Base-by-base conservation (phyloP, 352 stramenopile species). In the Pythium aquatile region DNA sequence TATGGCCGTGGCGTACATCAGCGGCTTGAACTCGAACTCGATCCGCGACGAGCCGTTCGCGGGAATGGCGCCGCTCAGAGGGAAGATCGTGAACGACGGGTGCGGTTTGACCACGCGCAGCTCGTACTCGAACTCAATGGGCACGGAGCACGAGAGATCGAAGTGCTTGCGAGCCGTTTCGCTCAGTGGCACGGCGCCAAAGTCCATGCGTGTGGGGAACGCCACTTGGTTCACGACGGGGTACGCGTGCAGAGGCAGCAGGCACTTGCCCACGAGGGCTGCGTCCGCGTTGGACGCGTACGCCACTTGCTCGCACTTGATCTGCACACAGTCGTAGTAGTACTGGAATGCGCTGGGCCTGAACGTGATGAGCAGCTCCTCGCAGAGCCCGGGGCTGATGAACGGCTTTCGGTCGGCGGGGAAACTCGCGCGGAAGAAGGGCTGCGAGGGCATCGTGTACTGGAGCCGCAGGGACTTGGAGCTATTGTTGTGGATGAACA, bases 101-200 rank as follows among this genome's bases (percentile, higher is more conserved):
- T 97, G 86, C 9, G 82, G 58, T 49, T 87, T 79, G 11, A 73
- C 63, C 9, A 96, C 55, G 16, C 72, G 64, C 6, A 97, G 66
- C 68, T 90, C 82, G 55, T 84, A 97, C 72, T 96, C 88, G 53
- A 97, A 97, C 52, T 88, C 79, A 16, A 97, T 89, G 8, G 90
- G 90, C 17, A 97, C 87, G 28, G 87, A 89, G 51, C 82, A 94
- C 32, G 70, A 58, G 28, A 94, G 72, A 6, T 83, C 62, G 8
- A 93, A 49, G 29, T 78, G 61, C 0, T 72, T 68, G 6, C 66
- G 69, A 6, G 74, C 77, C 16, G 81, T 78, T 7, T 76, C 48
- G 6, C 82, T 79, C 11, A 91, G 58, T 0, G 81, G 59, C 20
- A 91, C 81, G 48, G 64, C 75, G 9, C 88, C 90, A 77, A 97